Percentiles rank a stretch among this genome's conserved stretches.
phyloP scores from a whole-genome alignment of 108 stramenopile species.

The Nitzschia palea region DNA sequence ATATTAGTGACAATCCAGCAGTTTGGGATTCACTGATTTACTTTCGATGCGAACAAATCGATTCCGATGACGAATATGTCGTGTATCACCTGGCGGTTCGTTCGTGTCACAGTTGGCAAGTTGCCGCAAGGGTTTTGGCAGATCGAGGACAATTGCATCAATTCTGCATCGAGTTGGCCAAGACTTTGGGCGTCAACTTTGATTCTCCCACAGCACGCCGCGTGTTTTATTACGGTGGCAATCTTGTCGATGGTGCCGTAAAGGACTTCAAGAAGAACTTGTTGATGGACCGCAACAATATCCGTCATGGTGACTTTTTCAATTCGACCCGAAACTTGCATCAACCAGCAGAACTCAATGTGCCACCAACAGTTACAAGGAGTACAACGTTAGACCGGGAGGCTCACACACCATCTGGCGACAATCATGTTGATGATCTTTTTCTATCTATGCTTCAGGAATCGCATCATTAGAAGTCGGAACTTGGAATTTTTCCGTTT shows the following conservation, averaged over 20 bases:
- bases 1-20: constrained; percentile 58
- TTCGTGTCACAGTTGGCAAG: constrained; percentile 71
- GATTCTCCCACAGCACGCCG: constrained; percentile 8
- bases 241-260: constrained; percentile 3
- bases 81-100: constrained; percentile 48
- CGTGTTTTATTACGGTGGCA: constrained; percentile 9
- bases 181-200: constrained; percentile 50
- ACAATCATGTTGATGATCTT: not conserved
- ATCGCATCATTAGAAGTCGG: not conserved
- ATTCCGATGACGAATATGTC: constrained; percentile 46
- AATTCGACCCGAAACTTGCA: too few species aligned
- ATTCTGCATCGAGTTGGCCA: constrained; percentile 45
- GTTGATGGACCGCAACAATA: constrained; percentile 5
- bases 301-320: not conserved
- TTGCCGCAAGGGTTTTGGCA: constrained; percentile 41
- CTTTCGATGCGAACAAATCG: constrained; percentile 52
- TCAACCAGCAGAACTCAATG: too few species aligned
- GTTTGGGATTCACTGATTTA: constrained; percentile 56
- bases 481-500: not conserved
- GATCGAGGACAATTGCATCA: constrained; percentile 49
- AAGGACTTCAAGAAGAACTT: constrained; percentile 16
- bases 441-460: not conserved
- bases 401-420: too few species aligned
- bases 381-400: too few species aligned
- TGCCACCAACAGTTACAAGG: too few species aligned